Conservation (phyloP, 208 protist species). For the Leishmania arabica region DNA sequence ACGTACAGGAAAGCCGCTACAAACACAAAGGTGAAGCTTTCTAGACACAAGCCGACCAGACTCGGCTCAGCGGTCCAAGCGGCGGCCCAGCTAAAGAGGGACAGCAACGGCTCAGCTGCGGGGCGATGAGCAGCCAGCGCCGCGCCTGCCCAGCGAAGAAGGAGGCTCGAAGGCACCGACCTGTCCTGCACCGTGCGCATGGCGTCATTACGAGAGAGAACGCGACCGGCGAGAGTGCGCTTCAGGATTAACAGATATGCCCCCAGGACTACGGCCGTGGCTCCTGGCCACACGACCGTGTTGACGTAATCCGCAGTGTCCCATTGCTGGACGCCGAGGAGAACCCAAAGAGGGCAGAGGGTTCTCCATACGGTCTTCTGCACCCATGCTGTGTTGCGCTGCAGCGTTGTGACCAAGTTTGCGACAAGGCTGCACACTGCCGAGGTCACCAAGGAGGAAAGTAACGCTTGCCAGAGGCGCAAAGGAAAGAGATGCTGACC, state of each 20-base stretch:
- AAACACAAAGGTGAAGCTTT: slow-evolving; percentile 22
- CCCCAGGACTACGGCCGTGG: not conserved
- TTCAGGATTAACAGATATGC: slow-evolving; percentile 11
- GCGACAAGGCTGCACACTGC: slow-evolving; percentile 15
- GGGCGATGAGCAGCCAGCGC: not conserved
- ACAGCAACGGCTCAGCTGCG: slow-evolving; percentile 7
- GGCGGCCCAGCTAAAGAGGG: slow-evolving; percentile 11
- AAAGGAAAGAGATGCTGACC: slow-evolving; percentile 9
- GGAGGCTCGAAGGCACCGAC: not conserved
- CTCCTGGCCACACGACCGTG: slow-evolving; percentile 13
- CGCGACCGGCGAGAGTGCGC: not conserved
- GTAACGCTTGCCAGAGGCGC: slow-evolving; percentile 8
- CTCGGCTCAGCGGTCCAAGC: slow-evolving; percentile 23
- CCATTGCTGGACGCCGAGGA: slow-evolving; percentile 28
- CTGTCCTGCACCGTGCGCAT: not conserved
- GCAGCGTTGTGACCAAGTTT: slow-evolving; percentile 8
- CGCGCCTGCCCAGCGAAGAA: not conserved
- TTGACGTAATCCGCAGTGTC: slow-evolving; percentile 5
- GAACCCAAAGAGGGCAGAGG: slow-evolving; percentile 13
- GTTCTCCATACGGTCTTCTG: slow-evolving; percentile 4
- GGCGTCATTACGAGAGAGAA: not conserved
- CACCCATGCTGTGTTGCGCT: not conserved
- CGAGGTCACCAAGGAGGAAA: not conserved
- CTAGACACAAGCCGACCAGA: slow-evolving; percentile 21
- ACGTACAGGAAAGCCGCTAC: not conserved